Evolutionary conservation across 225 moss, liverwort and hornwort genomes (phyloP), one percentile per base, ranked within the genome.

Genomic region (Rhytidiadelphus loreus): DNA sequence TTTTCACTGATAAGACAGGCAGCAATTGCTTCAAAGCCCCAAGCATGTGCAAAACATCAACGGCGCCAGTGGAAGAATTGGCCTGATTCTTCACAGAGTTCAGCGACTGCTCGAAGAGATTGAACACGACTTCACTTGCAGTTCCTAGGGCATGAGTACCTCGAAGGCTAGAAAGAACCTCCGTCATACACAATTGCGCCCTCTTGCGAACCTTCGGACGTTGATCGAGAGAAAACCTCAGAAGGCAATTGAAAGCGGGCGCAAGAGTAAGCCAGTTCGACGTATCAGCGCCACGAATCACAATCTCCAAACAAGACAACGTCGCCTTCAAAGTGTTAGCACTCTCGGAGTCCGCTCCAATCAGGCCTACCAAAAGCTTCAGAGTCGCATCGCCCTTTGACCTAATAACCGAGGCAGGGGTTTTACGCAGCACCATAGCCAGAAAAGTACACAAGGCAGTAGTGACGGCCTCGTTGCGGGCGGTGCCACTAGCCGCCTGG

Each of bases 191-290:
- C 48, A 86, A 87, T 61, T 99, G 97, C 39, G 98, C 97, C 61
- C 97, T 89, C 91, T 99, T 99, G 86, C 98, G 96, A 55, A 99
- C 96, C 96, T 99, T 99, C 13, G 98, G 98, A 21, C 96, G 97
- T 83, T 91, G 96, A 90, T 99, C 96, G 59, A 95, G 86, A 85
- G 93, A 97, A 88, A 91, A 89, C 82, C 93, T 92, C 41, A 99
- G 95, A 33, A 97, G 93, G 58, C 87, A 88, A 91, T 95, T 94
- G 44, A 96, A 97, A 32, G 92, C 92, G 39, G 96, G 95, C 28
- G 96, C 93, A 16, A 96, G 86, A 39, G 71, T 75, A 52, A 93
- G 90, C 97, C 97, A 99, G 85, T 94, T 99, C 13, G 96, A 93
- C 80, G 94, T 94, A 74, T 97, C 97, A 55, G 91, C 92, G 15